These are phyloP conservation scores for Gypsophila paniculata DNA, from an alignment of 179 eudicot species.

Conservation along the genomic window DNA sequence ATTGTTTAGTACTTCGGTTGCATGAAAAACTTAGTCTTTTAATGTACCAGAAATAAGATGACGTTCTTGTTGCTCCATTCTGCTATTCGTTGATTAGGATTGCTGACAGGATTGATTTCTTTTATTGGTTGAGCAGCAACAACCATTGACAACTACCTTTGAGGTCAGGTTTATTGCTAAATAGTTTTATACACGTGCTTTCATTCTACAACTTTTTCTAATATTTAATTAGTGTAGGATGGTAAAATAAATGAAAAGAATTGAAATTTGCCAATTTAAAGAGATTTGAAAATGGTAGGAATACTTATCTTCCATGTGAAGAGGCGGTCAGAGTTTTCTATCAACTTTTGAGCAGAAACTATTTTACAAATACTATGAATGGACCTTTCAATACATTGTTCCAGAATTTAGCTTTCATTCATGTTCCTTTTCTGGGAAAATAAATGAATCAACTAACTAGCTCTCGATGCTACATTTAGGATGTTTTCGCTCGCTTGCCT, in stretches of 20 bases:
- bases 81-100: slow-evolving; percentile 56
- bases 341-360: too few relatives aligned
- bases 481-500: slow-evolving; percentile 62
- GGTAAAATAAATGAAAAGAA: not conserved
- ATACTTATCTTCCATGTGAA: not conserved
- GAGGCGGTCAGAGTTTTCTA: not conserved
- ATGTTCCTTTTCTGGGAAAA: too few relatives aligned
- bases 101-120: slow-evolving; percentile 69
- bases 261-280: not conserved
- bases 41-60: not conserved
- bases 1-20: too few relatives aligned
- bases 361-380: too few relatives aligned
- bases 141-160: slow-evolving; percentile 35
- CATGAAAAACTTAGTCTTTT: too few relatives aligned
- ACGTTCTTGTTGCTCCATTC: slow-evolving; percentile 20
- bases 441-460: slow-evolving; percentile 9
- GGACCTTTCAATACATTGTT: too few relatives aligned
- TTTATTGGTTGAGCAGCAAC: slow-evolving; percentile 69
- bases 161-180: slow-evolving; percentile 73
- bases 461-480: slow-evolving; percentile 35
- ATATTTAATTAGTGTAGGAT: too few relatives aligned
- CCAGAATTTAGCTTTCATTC: too few relatives aligned
- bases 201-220: too few relatives aligned
- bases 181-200: too few relatives aligned
- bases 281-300: not conserved